Evolutionary conservation across 257 asterid genomes (phyloP).

Genomic region (Agastache rugosa): DNA sequence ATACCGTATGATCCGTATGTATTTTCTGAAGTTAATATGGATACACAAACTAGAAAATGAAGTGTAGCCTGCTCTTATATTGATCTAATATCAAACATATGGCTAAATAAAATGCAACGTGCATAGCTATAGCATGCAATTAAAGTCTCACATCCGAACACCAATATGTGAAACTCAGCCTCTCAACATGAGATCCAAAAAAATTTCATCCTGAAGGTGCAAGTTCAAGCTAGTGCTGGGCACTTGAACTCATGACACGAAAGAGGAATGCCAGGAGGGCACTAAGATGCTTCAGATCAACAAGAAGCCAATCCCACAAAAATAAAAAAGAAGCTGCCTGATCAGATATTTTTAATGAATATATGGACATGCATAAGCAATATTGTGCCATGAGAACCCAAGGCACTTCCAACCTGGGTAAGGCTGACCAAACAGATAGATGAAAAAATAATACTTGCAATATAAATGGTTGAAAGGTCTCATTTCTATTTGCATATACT

Average conservation of each 20-base stretch:
- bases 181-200: conserved; percentile 17
- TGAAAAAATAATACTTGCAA: not conserved
- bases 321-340: too few relatives aligned
- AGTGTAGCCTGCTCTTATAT: conserved; percentile 16
- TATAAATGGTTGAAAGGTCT: not conserved
- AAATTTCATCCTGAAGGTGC: not conserved
- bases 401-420: too few relatives aligned
- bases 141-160: not conserved
- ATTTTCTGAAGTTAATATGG: not conserved
- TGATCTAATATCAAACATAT: conserved; percentile 9
- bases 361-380: not conserved
- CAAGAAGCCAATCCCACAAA: conserved; percentile 17
- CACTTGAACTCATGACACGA: not conserved
- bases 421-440: too few relatives aligned
- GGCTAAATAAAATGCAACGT: not conserved
- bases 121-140: not conserved
- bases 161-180: conserved; percentile 13
- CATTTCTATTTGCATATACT: not conserved
- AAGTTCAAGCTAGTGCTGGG: not conserved
- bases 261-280: not conserved
- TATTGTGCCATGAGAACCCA: conserved; percentile 13
- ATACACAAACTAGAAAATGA: not conserved
- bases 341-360: too few relatives aligned
- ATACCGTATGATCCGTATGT: too few relatives aligned
- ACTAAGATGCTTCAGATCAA: not conserved